Conservation (phyloP, 2,329 filamentous ascomycete genomes). For the Hysterium pulicare region DNA sequence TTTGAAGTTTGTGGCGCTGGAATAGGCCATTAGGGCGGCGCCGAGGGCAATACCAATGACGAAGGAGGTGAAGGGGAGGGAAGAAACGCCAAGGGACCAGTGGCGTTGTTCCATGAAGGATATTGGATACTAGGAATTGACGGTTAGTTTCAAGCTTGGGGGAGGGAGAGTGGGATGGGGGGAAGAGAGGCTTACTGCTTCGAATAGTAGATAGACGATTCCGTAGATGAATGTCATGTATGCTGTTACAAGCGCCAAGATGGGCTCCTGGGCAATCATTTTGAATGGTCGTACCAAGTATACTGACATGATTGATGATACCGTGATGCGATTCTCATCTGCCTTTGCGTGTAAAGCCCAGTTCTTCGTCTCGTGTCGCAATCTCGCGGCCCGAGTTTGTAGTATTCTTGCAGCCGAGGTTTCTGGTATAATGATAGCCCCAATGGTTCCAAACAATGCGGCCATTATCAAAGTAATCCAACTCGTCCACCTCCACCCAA, state of each 20-base stretch:
- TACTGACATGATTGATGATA: constrained; percentile 40
- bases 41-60: constrained; percentile 39
- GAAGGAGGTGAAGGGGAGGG: constrained; percentile 44
- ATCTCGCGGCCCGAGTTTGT: constrained; percentile 44
- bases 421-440: constrained; percentile 56
- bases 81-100: constrained; percentile 39
- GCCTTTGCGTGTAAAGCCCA: constrained; percentile 45
- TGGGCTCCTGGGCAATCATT: constrained; percentile 55
- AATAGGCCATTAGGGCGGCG: constrained; percentile 26
- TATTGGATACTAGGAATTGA: constrained; percentile 48
- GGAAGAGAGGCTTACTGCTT: constrained; percentile 22
- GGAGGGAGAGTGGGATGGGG: constrained; percentile 49
- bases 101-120: constrained; percentile 41
- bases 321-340: constrained; percentile 42
- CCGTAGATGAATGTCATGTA: constrained; percentile 40
- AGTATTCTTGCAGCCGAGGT: constrained; percentile 51
- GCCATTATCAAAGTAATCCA: constrained; percentile 48
- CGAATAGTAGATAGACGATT: constrained; percentile 42
- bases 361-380: constrained; percentile 49
- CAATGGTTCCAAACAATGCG: constrained; percentile 40
- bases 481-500: constrained; percentile 58
- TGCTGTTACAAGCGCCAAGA: constrained; percentile 46
- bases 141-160: constrained; percentile 11
- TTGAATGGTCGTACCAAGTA: constrained; percentile 45
- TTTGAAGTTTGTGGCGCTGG: constrained; percentile 32